Evolutionary conservation across 169 alveolate species (phyloP), one percentile per base, ranked within the genome.

Genomic region (Theileria sp.): DNA sequence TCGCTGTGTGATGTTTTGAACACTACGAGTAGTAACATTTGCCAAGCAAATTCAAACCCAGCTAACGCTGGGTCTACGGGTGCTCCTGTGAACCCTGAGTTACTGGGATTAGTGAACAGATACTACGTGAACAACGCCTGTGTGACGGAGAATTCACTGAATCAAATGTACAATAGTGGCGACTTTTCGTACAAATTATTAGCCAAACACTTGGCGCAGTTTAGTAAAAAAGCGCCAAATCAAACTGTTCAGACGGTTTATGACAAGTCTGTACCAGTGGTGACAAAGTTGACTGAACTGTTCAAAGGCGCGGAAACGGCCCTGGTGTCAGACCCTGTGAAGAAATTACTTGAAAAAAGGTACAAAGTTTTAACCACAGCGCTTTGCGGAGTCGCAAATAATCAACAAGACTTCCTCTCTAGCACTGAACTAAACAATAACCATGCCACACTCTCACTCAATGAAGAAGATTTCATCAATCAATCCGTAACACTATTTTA

Each of bases 111-210:
- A 23, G 79, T 76, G 50, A 79, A 60, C 17, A 28, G 30, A 13
- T 82, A 82, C 76, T 44, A 72, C 67, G 61, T 60, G 60, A 32
- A 70, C 74, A 51, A 73, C 44, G 81, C 77, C 8, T 82, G 88
- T 58, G 70, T 78, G 9, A 79, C 79, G 0, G 88, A 82, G 61
- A 79, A 81, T 34, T 76, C 86, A 15, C 66, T 82, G 61, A 82
- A 82, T 80, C 88, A 82, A 75, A 13, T 77, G 78, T 82, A 49
- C 79, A 19, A 58, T 8, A 25, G 70, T 64, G 88, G 86, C 26
- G 30, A 38, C 10, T 75, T 30, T 65, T 25, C 76, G 1, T 25
- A 71, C 62, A 56, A 65, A 32, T 73, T 71, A 13, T 71, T 82
- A 28, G 0, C 25, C 36, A 23, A 8, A 23, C 49, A 21, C 49